These are phyloP conservation scores for Didymella pomorum DNA, from an alignment of 2,329 filamentous ascomycete genomes.

Conservation along the genomic window DNA sequence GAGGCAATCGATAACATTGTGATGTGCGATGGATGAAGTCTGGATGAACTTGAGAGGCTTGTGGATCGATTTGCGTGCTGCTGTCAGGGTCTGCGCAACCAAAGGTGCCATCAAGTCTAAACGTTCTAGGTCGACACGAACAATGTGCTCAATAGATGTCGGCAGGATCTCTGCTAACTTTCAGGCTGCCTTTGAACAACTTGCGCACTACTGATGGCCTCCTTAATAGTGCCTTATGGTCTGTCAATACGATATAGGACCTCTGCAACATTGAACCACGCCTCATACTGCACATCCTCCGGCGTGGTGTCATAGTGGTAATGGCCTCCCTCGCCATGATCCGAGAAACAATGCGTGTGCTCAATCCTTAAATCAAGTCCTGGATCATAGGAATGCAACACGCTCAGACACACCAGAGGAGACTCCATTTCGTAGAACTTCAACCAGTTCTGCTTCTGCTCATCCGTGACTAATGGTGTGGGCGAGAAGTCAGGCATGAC, in stretches of 20 bases:
- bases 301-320: conserved; percentile 52
- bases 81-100: background rate
- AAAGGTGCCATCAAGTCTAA: background rate
- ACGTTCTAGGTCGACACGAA: background rate
- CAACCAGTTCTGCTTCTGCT: conserved; percentile 25
- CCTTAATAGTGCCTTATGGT: background rate
- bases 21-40: background rate
- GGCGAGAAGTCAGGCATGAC: conserved; percentile 30
- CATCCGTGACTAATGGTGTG: conserved; percentile 13
- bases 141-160: background rate
- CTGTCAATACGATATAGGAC: conserved; percentile 53
- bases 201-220: background rate
- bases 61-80: conserved; percentile 2
- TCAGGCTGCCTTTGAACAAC: background rate
- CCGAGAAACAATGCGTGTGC: conserved; percentile 58
- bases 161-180: background rate
- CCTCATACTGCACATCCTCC: conserved; percentile 57
- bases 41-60: background rate
- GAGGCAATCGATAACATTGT: background rate
- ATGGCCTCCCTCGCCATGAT: conserved; percentile 52
- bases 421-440: conserved; percentile 27
- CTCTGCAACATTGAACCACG: conserved; percentile 56
- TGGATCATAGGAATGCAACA: conserved; percentile 48
- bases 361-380: conserved; percentile 55
- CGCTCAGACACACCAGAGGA: conserved; percentile 26